Evolutionary conservation across 768 basidiomycete genomes (phyloP), one percentile per base, ranked within the genome.

Genomic region (Imleria badia): DNA sequence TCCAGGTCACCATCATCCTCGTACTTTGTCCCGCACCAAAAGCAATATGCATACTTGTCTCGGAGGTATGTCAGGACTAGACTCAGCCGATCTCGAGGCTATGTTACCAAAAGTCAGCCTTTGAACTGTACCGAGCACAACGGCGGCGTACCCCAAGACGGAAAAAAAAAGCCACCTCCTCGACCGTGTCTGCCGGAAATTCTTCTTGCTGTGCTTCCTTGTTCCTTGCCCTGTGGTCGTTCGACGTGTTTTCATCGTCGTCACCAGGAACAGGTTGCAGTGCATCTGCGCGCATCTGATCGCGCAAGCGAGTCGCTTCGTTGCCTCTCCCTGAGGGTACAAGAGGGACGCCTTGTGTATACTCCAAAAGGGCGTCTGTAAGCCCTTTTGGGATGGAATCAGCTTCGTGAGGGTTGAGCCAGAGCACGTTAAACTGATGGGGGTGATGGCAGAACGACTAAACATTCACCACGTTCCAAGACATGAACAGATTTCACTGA

Each of bases 11-110:
- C 79, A 7, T 72, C 67, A 58, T 78, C 75, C 6, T 80, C 78
- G 64, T 93, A 94, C 61, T 84, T 79, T 13, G 86, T 80, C 13
- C 92, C 92, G 66, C 92, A 94, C 89, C 91, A 94, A 70, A 92
- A 93, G 66, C 92, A 94, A 66, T 94, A 94, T 6, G 76, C 66
- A 68, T 92, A 82, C 56, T 75, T 78, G 36, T 81, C 76, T 23
- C 92, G 86, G 45, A 94, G 79, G 69, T 94, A 91, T 6, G 81
- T 72, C 23, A 93, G 75, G 17, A 91, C 82, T 43, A 86, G 73
- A 36, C 77, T 71, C 34, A 94, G 77, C 31, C 89, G 80, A 70
- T 89, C 85, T 58, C 79, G 78, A 56, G 89, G 82, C 92, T 94
- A 63, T 14, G 56, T 31, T 54, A 51, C 29, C n/a, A 30, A 45